Conservation (phyloP, 345 rosid genomes). For the Eucalyptus pauciflora region DNA sequence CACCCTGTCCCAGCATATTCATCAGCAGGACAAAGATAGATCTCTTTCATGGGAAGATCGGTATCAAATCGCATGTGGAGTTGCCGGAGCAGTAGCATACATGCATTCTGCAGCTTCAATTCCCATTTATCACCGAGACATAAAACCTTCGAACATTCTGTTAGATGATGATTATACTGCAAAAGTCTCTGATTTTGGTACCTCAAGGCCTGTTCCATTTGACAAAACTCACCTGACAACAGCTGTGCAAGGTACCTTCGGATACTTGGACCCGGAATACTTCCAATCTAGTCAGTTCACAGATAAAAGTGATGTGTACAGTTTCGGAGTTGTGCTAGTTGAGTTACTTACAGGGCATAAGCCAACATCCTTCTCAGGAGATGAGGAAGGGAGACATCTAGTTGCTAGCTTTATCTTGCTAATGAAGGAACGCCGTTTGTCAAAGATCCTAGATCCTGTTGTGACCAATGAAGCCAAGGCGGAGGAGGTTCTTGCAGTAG, state of each 20-base stretch:
- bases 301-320: constrained; percentile 32
- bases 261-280: constrained; percentile 37
- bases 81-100: constrained; percentile 8
- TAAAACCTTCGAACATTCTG: constrained; percentile 28
- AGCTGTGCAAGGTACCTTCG: constrained; percentile 29
- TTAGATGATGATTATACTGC: constrained; percentile 19
- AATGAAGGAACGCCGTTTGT: background rate
- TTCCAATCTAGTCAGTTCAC: constrained; percentile 8
- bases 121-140: constrained; percentile 22
- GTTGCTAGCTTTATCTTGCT: background rate
- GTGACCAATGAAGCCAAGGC: background rate
- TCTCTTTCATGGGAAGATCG: constrained; percentile 22
- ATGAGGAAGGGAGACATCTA: background rate
- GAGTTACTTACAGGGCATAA: background rate
- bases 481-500: background rate
- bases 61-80: constrained; percentile 11
- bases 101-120: constrained; percentile 20
- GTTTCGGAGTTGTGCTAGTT: constrained; percentile 27
- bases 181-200: constrained; percentile 42
- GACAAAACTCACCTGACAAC: constrained; percentile 33
- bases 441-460: background rate
- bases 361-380: background rate
- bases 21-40: background rate
- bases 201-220: constrained; percentile 19
- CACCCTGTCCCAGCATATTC: constrained; percentile 22